A percentile compares a stretch with the other conserved stretches of the same genome.
Evolutionary conservation across 371 early-diverging fungal genomes (phyloP).

Genomic region (Batkoa obscura): DNA sequence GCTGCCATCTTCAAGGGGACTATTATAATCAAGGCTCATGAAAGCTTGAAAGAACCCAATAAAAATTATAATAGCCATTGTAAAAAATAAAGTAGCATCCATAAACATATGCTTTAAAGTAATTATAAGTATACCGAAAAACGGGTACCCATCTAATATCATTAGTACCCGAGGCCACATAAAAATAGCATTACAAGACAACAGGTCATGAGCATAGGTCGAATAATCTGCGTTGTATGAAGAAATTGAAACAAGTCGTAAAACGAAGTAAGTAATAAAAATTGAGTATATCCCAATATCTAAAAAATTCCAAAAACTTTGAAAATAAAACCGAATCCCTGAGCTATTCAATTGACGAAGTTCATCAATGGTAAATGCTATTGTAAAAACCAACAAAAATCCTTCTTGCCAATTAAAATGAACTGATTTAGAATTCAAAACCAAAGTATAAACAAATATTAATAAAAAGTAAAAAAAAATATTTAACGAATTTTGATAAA

Average conservation of each 20-base stretch:
- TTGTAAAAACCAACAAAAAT: neutral
- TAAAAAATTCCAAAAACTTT: constrained; percentile 3
- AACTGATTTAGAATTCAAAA: neutral
- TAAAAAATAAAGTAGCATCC: neutral
- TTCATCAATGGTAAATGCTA: neutral
- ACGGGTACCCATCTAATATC: constrained; percentile 5
- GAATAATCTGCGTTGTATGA: neutral
- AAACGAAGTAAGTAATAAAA: neutral
- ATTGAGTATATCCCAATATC: neutral
- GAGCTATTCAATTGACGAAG: neutral
- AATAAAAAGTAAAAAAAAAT: constrained; percentile 1
- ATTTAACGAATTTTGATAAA: constrained; percentile 2
- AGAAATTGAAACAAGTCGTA: neutral
- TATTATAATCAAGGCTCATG: neutral
- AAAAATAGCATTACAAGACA: constrained; percentile 4
- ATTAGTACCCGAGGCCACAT: constrained; percentile 3
- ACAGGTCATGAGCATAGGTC: neutral
- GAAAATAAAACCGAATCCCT: constrained; percentile 1
- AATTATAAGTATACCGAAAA: neutral
- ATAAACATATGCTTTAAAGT: constrained; percentile 1
- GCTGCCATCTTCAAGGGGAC: neutral
- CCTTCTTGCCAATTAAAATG: neutral
- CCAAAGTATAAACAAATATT: neutral
- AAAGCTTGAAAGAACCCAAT: constrained; percentile 7
- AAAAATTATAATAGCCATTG: neutral